Evolutionary conservation across 805 yeast species (phyloP).

Genomic region (Cyberlindnera suaveolens): DNA sequence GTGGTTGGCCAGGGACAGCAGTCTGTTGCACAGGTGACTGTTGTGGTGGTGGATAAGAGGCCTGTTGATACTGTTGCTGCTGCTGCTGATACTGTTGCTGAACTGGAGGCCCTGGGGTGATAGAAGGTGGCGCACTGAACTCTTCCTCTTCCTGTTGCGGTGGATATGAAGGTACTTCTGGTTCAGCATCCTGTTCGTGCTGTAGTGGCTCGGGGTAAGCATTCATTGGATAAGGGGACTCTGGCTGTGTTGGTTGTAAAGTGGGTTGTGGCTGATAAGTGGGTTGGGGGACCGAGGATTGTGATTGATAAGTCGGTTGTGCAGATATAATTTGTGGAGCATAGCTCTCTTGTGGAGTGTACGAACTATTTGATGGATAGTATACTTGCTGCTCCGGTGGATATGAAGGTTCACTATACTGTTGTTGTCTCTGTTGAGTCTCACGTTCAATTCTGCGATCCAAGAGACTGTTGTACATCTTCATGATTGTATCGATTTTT

Average conservation of each 20-base stretch:
- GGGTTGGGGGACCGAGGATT: slow-evolving; percentile 1
- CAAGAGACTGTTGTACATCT: slow-evolving; percentile 69
- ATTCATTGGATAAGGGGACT: slow-evolving; percentile 10
- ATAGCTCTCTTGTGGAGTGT: slow-evolving; percentile 4
- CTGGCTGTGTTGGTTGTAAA: slow-evolving; percentile 1
- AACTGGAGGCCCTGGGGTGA: slow-evolving; percentile 1
- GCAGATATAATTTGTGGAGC: slow-evolving; percentile 2
- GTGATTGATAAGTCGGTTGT: slow-evolving; percentile 5
- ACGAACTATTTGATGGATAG: background rate
- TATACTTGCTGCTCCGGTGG: slow-evolving; percentile 8
- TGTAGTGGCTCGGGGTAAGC: slow-evolving; percentile 7
- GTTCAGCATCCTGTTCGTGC: background rate
- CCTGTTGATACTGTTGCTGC: slow-evolving; percentile 4
- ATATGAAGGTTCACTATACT: slow-evolving; percentile 6
- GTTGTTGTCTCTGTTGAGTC: slow-evolving; percentile 19
- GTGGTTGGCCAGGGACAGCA: slow-evolving; percentile 5
- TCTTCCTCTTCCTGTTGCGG: slow-evolving; percentile 15
- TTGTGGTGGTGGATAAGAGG: slow-evolving; percentile 8
- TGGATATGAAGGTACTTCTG: slow-evolving; percentile 5
- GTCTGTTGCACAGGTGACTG: background rate
- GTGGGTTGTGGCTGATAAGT: slow-evolving; percentile 2
- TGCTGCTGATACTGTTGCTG: slow-evolving; percentile 9
- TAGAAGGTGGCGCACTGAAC: slow-evolving; percentile 17
- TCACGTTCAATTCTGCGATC: slow-evolving; percentile 47
- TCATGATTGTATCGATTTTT: slow-evolving; percentile 67